Percentiles rank a stretch among this genome's conserved stretches.
Evolutionary conservation across 2,329 filamentous ascomycete genomes (phyloP).

Genomic region (Penicillium decumbens): DNA sequence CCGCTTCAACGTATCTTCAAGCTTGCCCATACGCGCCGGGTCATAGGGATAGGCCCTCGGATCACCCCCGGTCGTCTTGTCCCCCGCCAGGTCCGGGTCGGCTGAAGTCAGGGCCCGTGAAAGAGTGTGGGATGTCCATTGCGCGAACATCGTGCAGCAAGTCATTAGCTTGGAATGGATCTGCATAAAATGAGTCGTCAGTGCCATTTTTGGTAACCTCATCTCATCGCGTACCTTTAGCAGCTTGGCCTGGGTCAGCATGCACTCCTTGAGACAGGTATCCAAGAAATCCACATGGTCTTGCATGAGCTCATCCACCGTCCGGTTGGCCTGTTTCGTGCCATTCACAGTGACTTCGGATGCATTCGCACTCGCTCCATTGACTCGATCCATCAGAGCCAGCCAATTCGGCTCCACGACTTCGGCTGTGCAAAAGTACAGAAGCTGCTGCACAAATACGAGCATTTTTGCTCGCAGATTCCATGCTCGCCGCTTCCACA

Average conservation of each 20-base stretch:
- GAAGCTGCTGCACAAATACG: conserved; percentile 90
- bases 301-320: conserved; percentile 97
- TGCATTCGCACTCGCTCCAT: conserved; percentile 49
- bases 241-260: conserved; percentile 95
- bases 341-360: conserved; percentile 37
- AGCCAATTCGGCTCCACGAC: conserved; percentile 98
- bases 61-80: conserved; percentile 28
- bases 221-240: conserved; percentile 61
- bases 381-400: conserved; percentile 81
- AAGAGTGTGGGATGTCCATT: conserved; percentile 74
- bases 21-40: conserved; percentile 61
- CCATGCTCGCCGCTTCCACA: conserved; percentile 91
- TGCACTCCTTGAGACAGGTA: conserved; percentile 96
- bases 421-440: conserved; percentile 95
- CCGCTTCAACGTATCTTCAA: conserved; percentile 81
- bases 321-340: conserved; percentile 58
- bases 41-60: conserved; percentile 53
- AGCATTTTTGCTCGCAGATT: conserved; percentile 90
- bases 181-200: conserved; percentile 45
- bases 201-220: neutral
- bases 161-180: conserved; percentile 97
- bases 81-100: conserved; percentile 65
- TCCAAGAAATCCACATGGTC: conserved; percentile 98
- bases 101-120: conserved; percentile 77
- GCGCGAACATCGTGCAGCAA: conserved; percentile 89